Conservation (phyloP, 2,329 filamentous ascomycete species). For the Talaromyces sp. region DNA sequence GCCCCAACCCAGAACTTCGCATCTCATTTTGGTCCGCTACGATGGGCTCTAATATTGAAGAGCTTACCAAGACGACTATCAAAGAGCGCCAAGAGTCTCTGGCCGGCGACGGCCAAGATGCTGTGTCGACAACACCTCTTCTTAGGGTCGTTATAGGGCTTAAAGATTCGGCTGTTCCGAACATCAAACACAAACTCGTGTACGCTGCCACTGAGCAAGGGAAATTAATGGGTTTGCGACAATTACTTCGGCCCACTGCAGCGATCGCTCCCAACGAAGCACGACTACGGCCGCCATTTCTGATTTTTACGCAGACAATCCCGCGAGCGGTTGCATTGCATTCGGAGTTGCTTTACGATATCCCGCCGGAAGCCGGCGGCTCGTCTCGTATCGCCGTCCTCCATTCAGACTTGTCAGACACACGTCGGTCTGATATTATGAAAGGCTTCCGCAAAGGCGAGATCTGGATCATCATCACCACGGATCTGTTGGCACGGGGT, state of each 20-base stretch:
- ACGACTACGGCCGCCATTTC: slow-evolving; percentile 74
- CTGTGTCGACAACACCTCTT: slow-evolving; percentile 46
- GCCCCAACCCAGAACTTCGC: slow-evolving; percentile 63
- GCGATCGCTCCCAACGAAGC: slow-evolving; percentile 43
- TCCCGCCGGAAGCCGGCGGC: slow-evolving; percentile 80
- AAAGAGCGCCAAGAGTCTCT: slow-evolving; percentile 46
- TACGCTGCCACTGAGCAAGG: slow-evolving; percentile 92
- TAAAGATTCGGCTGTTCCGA: slow-evolving; percentile 92
- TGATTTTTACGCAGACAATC: slow-evolving; percentile 96
- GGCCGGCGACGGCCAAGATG: slow-evolving; percentile 13
- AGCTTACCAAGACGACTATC: slow-evolving; percentile 66
- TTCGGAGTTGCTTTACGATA: slow-evolving; percentile 89
- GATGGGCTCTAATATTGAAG: slow-evolving; percentile 89
- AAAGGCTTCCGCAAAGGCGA: slow-evolving; percentile 84
- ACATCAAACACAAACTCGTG: slow-evolving; percentile 79
- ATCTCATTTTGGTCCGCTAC: slow-evolving; percentile 93
- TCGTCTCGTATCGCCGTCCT: slow-evolving; percentile 80
- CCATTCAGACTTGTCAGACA: slow-evolving; percentile 78
- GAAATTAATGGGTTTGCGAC: slow-evolving; percentile 84
- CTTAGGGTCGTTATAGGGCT: slow-evolving; percentile 89
- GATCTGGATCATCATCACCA: slow-evolving; percentile 95
- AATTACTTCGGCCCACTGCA: slow-evolving; percentile 73
- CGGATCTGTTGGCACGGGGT: slow-evolving; percentile 84
- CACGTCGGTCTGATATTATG: slow-evolving; percentile 74
- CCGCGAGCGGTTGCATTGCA: slow-evolving; percentile 81